Conservation (phyloP, 2,329 filamentous ascomycete species). For the Tolypocladium cylindrosporum region DNA sequence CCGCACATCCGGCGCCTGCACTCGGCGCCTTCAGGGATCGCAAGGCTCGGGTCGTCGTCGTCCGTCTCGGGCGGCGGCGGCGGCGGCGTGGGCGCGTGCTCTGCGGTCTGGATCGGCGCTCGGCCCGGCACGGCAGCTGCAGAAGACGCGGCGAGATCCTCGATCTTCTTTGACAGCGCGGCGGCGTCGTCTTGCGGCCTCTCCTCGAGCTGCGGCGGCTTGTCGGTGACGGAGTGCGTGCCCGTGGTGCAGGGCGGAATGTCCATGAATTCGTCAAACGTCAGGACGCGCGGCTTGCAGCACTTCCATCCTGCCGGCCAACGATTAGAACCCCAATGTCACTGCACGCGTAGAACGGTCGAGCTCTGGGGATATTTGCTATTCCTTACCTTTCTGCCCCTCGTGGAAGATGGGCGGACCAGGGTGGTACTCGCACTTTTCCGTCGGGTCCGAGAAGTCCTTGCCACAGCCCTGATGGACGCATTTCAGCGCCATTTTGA, state of each 20-base stretch:
- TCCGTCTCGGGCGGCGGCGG: conserved; percentile 68
- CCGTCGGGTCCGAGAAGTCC: conserved; percentile 68
- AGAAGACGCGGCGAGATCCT: conserved; percentile 34
- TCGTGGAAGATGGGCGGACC: conserved; percentile 94
- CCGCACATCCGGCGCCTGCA: conserved; percentile 75
- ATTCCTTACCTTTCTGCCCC: conserved; percentile 78
- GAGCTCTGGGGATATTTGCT: background rate
- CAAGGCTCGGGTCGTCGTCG: conserved; percentile 68
- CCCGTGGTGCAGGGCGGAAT: conserved; percentile 91
- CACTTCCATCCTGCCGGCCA: conserved; percentile 78
- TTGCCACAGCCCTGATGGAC: conserved; percentile 96
- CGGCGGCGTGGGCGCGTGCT: conserved; percentile 39
- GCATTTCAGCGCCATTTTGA: conserved; percentile 68
- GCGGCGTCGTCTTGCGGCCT: conserved; percentile 35
- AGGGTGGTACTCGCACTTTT: conserved; percentile 85
- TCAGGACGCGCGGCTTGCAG: conserved; percentile 93
- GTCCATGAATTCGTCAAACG: conserved; percentile 93
- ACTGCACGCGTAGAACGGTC: background rate
- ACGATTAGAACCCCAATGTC: background rate
- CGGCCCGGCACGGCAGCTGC: conserved; percentile 28
- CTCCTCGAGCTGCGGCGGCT: conserved; percentile 51
- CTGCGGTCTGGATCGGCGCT: conserved; percentile 29
- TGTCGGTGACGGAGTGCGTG: conserved; percentile 81
- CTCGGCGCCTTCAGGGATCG: conserved; percentile 61
- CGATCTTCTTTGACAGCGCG: conserved; percentile 33